A percentile compares a stretch with the other conserved stretches of the same genome.
Evolutionary conservation across 176 grass and related monocot genomes (phyloP).

Genomic region (Echinochloa phyllopogon): DNA sequence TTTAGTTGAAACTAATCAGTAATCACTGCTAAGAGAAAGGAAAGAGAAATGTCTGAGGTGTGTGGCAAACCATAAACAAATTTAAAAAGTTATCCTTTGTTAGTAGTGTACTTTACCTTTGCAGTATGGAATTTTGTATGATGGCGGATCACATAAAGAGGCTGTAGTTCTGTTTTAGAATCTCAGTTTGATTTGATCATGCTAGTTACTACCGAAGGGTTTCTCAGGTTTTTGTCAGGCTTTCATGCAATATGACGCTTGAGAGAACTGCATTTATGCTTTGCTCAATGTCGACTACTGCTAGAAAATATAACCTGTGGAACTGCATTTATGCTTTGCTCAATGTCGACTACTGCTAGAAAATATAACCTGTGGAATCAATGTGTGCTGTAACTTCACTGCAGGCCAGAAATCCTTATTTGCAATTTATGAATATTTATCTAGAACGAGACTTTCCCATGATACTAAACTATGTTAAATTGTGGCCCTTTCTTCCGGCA

Average conservation of each 20-base stretch:
- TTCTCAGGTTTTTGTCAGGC: not conserved
- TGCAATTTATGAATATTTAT: not conserved
- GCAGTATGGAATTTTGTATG: not conserved
- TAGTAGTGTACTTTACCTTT: not conserved
- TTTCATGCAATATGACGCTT: not conserved
- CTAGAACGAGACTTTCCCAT: not conserved
- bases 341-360: not conserved
- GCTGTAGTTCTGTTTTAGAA: not conserved
- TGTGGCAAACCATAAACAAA: not conserved
- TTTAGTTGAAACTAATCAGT: not conserved
- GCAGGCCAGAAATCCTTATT: not conserved
- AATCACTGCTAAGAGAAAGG: not conserved
- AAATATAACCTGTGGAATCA: not conserved
- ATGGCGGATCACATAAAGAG: not conserved
- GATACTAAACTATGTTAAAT: not conserved
- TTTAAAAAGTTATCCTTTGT: not conserved
- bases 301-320: not conserved
- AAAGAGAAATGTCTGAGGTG: not conserved
- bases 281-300: not conserved
- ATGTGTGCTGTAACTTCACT: not conserved
- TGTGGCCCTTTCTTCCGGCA: not conserved
- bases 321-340: not conserved
- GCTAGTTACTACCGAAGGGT: not conserved
- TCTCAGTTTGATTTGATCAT: not conserved
- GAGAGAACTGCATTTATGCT: not conserved